A percentile compares a stretch with the other conserved stretches of the same genome.
These are phyloP conservation scores for Diplodia seriata DNA, from an alignment of 2,329 filamentous ascomycete species.

Conservation along the genomic window DNA sequence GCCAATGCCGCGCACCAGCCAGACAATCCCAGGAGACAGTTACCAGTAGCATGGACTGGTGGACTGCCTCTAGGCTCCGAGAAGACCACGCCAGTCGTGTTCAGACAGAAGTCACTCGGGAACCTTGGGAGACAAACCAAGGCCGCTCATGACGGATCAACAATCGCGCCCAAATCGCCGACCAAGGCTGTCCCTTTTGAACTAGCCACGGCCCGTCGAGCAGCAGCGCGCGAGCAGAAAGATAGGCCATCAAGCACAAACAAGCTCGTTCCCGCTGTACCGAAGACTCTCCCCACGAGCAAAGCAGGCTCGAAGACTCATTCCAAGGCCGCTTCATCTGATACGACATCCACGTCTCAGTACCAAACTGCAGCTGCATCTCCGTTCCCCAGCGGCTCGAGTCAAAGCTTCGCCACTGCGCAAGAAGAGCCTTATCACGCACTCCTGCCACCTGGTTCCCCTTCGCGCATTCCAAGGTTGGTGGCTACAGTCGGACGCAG, in stretches of 20 bases:
- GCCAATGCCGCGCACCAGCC: not conserved
- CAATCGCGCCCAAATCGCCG: conserved; percentile 14
- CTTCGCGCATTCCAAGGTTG: conserved; percentile 14
- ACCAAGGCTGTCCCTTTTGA: conserved; percentile 20
- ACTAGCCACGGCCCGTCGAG: conserved; percentile 29
- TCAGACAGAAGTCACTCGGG: not conserved
- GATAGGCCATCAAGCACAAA: not conserved
- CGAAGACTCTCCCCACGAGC: not conserved
- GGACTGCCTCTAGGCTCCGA: not conserved
- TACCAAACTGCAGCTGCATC: conserved; percentile 2
- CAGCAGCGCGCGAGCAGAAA: conserved; percentile 24
- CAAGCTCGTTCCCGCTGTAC: conserved; percentile 11
- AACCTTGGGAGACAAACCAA: not conserved
- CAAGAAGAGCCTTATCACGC: not conserved
- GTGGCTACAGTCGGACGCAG: not conserved
- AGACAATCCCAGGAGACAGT: conserved; percentile 13
- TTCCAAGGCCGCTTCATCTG: conserved; percentile 1
- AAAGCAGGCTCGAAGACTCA: conserved; percentile 5
- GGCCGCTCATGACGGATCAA: not conserved
- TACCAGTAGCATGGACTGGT: conserved; percentile 23
- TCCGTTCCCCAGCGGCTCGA: conserved; percentile 13
- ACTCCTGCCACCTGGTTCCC: conserved; percentile 4
- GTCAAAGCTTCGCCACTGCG: conserved; percentile 10
- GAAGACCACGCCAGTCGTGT: not conserved
- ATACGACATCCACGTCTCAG: not conserved